Evolutionary conservation across 306 rosid species (phyloP), one percentile per base, ranked within the genome.

Genomic region (Glycine soja): DNA sequence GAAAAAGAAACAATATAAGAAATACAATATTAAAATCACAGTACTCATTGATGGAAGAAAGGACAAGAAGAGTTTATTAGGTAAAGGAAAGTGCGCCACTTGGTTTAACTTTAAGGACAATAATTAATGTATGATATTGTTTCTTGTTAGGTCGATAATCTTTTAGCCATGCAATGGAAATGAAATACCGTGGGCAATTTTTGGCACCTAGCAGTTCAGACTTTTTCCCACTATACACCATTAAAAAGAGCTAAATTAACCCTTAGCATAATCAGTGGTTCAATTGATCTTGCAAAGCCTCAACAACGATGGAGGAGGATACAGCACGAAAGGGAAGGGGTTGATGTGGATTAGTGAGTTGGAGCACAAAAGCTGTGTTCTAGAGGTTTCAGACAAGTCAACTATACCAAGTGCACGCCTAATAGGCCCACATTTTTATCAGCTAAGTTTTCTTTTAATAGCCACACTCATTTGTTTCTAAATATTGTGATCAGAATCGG

Each of bases 281-380:
- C 10, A 69, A 80, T 79, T 74, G 3, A 45, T 72, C 42, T 63
- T 62, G 63, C 34, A 1, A 11, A 66, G 19, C 15, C 48, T 71
- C 11, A 68, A 53, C 50, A 68, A 53, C 43, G 30, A 67, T 43
- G 14, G 46, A 52, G 6, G 43, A 38, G 43, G 43, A 24, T 24
- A 24, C 30, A 24, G 2, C 2, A 24, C 1, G 30, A 24, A 24
- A 24, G 30, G 30, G 30, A 24, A 0, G 40, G 5, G 40, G 40
- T 36, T 36, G 40, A 46, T 81, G 80, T 88, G 92, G 92, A 86
- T 80, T 80, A 74, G 45, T 89, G 93, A 89, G 88, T 91, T 81
- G 93, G 97, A 89, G 81, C 95, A 88, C 95, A 82, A 85, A 84
- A 71, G 12, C 7, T 40, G 59, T 48, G 68, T 81, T 88, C 77